Percentiles rank a stretch among this genome's conserved stretches.
These are phyloP conservation scores for Ilex aquifolium DNA, from an alignment of 257 asterid genomes.

Conservation along the genomic window DNA sequence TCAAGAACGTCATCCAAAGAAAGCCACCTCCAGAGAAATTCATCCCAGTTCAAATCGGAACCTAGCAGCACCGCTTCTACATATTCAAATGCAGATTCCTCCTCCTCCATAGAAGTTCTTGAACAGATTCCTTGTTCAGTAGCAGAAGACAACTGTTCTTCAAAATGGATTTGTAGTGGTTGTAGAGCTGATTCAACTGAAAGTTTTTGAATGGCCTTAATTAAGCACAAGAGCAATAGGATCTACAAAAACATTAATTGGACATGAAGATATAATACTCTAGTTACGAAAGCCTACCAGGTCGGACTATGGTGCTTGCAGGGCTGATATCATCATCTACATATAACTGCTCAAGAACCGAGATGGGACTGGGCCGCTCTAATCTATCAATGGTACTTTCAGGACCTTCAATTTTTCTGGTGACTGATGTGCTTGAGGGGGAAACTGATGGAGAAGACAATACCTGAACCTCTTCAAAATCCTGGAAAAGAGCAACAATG, in stretches of 20 bases:
- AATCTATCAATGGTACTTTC: not conserved
- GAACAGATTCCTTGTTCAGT: not conserved
- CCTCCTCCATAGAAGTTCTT: conserved; percentile 1
- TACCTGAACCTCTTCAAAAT: conserved; percentile 32
- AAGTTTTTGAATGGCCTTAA: not conserved
- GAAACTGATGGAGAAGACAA: not conserved
- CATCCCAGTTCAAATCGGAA: not conserved
- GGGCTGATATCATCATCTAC: not conserved
- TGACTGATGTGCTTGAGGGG: not conserved
- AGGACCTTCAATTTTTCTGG: not conserved
- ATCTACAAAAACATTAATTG: too few relatives aligned
- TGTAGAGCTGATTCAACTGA: not conserved
- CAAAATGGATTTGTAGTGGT: not conserved
- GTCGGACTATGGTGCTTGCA: not conserved
- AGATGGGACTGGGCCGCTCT: conserved; percentile 1
- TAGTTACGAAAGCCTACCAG: not conserved
- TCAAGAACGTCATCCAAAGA: not conserved
- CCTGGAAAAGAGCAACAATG: conserved; percentile 18
- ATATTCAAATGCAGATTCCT: conserved; percentile 4
- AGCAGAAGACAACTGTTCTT: not conserved
- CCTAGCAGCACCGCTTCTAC: conserved; percentile 3
- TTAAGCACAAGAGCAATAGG: too few relatives aligned
- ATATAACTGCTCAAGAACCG: not conserved
- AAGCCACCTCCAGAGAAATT: not conserved
- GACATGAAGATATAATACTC: not conserved